Percentiles rank a stretch among this genome's conserved stretches.
These are phyloP conservation scores for Chondrostereum purpureum DNA, from an alignment of 1,284 basidiomycete genomes.

Conservation along the genomic window DNA sequence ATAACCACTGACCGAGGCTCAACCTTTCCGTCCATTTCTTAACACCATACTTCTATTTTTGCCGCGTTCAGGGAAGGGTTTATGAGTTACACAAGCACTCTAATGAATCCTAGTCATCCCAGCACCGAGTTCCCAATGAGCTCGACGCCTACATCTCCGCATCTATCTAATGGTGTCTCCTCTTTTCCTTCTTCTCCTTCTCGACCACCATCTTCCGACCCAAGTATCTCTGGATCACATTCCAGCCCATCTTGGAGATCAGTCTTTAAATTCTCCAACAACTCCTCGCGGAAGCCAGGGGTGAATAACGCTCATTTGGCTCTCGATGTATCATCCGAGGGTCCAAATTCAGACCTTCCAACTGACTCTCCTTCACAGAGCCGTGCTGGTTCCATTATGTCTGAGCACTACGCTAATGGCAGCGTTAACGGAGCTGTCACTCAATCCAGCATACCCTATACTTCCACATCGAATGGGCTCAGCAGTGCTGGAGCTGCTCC, in stretches of 20 bases:
- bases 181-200: conserved; percentile 11
- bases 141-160: conserved; percentile 7
- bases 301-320: conserved; percentile 24
- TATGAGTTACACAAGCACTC: background rate
- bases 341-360: conserved; percentile 3
- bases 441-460: no score
- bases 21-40: no score
- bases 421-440: no score
- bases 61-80: no score
- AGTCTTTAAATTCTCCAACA: conserved; percentile 49
- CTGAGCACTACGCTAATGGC: conserved; percentile 22
- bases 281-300: conserved; percentile 43
- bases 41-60: no score
- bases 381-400: background rate
- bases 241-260: conserved; percentile 45
- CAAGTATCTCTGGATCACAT: no score
- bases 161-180: background rate
- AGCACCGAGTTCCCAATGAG: background rate
- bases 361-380: conserved; percentile 1
- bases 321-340: conserved; percentile 18
- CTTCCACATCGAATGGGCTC: conserved; percentile 24
- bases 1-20: no score
- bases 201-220: conserved; percentile 23
- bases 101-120: background rate
- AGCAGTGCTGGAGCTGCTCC: background rate